These are phyloP conservation scores for Pichia nakasei DNA, from an alignment of 805 yeast species.

Conservation along the genomic window DNA sequence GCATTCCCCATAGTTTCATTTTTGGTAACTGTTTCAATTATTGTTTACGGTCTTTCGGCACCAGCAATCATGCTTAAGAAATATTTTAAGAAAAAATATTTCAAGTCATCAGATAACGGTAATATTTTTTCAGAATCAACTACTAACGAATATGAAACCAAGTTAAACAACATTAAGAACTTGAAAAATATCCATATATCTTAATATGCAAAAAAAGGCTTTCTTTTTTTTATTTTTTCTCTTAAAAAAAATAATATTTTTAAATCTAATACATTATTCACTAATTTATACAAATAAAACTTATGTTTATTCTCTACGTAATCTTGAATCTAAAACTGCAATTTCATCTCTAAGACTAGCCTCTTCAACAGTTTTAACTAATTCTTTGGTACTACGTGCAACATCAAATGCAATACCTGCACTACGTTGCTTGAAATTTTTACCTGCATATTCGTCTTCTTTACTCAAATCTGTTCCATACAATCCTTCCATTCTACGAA, in stretches of 20 bases:
- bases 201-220: too few relatives aligned
- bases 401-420: constrained; percentile 96
- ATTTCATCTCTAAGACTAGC: constrained; percentile 84
- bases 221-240: too few relatives aligned
- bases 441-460: constrained; percentile 68
- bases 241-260: too few relatives aligned
- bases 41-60: constrained; percentile 51
- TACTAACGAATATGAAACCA: too few relatives aligned
- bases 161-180: too few relatives aligned
- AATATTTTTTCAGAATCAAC: too few relatives aligned
- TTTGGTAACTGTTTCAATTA: constrained; percentile 40
- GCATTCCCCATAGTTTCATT: constrained; percentile 46
- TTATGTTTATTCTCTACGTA: constrained; percentile 16
- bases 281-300: too few relatives aligned
- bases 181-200: too few relatives aligned
- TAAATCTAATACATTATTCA: too few relatives aligned
- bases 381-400: constrained; percentile 91
- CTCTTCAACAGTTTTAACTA: constrained; percentile 93
- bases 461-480: constrained; percentile 36
- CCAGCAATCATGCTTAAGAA: constrained; percentile 52
- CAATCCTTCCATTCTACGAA: constrained; percentile 68
- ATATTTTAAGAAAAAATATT: background rate
- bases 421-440: constrained; percentile 82
- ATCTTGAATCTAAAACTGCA: constrained; percentile 65
- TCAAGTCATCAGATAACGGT: too few relatives aligned